Evolutionary conservation across 139 green algal species (phyloP).

Genomic region (Picochlorum sp.): DNA sequence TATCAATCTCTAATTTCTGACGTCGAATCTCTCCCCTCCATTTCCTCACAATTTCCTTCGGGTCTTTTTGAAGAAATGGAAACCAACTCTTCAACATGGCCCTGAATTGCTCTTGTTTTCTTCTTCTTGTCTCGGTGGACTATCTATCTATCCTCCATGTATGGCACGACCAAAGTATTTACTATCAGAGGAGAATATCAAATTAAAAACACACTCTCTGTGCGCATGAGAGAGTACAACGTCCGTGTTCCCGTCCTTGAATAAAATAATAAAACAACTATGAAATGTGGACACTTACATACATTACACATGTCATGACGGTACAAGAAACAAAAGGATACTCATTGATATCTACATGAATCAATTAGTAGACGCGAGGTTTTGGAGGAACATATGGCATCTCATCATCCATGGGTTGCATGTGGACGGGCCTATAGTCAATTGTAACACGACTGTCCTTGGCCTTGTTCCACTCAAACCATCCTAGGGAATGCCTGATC

Average conservation of each 20-base stretch:
- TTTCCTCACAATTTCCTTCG: constrained; percentile 43
- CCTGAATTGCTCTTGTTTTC: too few species aligned
- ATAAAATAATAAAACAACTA: too few species aligned
- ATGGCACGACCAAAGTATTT: too few species aligned
- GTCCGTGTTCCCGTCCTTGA: too few species aligned
- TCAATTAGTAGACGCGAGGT: constrained; percentile 79
- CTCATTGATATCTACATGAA: constrained; percentile 1
- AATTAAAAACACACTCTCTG: too few species aligned
- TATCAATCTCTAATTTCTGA: constrained; percentile 23
- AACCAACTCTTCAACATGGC: constrained; percentile 4
- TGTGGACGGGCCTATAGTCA: constrained; percentile 93
- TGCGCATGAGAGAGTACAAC: too few species aligned
- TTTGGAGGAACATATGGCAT: constrained; percentile 91
- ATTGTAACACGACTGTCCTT: constrained; percentile 54
- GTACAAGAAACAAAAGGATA: neutral
- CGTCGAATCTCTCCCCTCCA: constrained; percentile 33
- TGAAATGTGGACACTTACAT: too few species aligned
- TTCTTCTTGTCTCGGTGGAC: too few species aligned
- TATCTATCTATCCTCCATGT: too few species aligned
- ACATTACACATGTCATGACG: too few species aligned
- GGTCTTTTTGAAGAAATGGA: constrained; percentile 26
- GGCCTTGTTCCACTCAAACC: constrained; percentile 39
- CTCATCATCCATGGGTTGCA: constrained; percentile 89
- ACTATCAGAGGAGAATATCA: too few species aligned
- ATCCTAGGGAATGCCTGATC: constrained; percentile 98